A percentile compares a stretch with the other conserved stretches of the same genome.
Evolutionary conservation across 495 filamentous ascomycete genomes (phyloP).

Genomic region (Aspergillus carlsbadensis): DNA sequence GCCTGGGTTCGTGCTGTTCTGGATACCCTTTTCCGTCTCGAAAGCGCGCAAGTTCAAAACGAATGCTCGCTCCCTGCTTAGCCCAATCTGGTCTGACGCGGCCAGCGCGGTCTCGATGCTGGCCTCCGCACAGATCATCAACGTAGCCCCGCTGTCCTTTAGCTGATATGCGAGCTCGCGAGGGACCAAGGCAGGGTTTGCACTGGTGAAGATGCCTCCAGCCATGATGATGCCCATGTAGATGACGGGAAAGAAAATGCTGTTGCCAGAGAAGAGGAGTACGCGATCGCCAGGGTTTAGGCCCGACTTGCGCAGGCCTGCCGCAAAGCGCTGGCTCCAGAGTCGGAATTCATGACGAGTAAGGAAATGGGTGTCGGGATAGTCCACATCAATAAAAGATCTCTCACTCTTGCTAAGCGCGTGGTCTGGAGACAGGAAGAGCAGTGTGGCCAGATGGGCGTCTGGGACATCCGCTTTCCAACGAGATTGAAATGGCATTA

Average conservation of each 20-base stretch:
- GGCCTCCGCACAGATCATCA: conserved; percentile 56
- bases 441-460: conserved; percentile 47
- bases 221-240: conserved; percentile 75
- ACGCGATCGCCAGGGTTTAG: conserved; percentile 69
- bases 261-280: conserved; percentile 69
- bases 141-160: conserved; percentile 63
- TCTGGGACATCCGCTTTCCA: conserved; percentile 48
- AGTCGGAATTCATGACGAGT: conserved; percentile 60
- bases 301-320: conserved; percentile 65
- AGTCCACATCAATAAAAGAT: conserved; percentile 53
- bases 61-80: conserved; percentile 42
- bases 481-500: conserved; percentile 54
- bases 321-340: conserved; percentile 69
- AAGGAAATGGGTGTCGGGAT: conserved; percentile 57
- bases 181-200: conserved; percentile 69
- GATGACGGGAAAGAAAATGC: conserved; percentile 69
- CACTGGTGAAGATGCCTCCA: conserved; percentile 76
- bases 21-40: conserved; percentile 35
- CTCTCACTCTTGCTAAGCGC: conserved; percentile 41
- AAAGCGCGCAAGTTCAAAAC: conserved; percentile 48
- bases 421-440: conserved; percentile 48
- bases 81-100: conserved; percentile 40
- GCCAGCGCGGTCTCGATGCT: conserved; percentile 43
- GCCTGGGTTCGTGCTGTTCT: conserved; percentile 12
- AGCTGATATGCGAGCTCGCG: conserved; percentile 76